Evolutionary conservation across 495 filamentous ascomycete species (phyloP), one percentile per base, ranked within the genome.

Genomic region (Aspergillus coremiiformis): DNA sequence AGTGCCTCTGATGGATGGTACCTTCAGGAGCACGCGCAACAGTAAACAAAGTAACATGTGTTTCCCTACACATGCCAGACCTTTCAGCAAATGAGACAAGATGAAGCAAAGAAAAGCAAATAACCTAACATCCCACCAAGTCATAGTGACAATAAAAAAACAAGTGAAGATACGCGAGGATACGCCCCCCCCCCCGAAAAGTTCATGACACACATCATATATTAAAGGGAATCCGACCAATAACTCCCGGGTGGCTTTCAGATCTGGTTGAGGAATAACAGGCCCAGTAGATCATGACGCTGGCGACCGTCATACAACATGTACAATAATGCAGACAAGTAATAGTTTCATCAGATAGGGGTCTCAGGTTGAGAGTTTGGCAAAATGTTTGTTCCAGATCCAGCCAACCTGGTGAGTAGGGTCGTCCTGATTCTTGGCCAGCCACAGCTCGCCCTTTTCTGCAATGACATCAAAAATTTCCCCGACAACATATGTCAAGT

Each of bases 351-450:
- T 20, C 46, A 29, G 24, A 53, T 11, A 19, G 26, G 17, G n/a
- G 23, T 10, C 30, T 60, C 51, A 69, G 21, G 52, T 59, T 7
- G 84, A 84, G 54, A 90, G 63, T 51, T 87, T 88, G 44, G 86
- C 88, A 71, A 98, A 97, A 70, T 98, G 93, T 64, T 95, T 94
- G 60, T 87, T 93, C 93, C 93, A 98, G 55, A 98, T 95, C 93
- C 93, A 98, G 37, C 93, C 93, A n/a, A 96, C 80, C 54, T 81
- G 74, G 20, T 81, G 76, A 15, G 70, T 73, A 4, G 78, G 71
- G 67, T 98, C 94, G 64, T 98, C 93, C 67, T 98, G 93, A 62
- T 98, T 98, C 63, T 85, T 87, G 6, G 93, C 93, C 26, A 98
- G 83, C 94, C 93, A 98, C 14, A 97, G 83, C 71, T 97, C 93